These are phyloP conservation scores for Saksenaea oblongispora DNA, from an alignment of 371 early-diverging fungal species.

Conservation along the genomic window DNA sequence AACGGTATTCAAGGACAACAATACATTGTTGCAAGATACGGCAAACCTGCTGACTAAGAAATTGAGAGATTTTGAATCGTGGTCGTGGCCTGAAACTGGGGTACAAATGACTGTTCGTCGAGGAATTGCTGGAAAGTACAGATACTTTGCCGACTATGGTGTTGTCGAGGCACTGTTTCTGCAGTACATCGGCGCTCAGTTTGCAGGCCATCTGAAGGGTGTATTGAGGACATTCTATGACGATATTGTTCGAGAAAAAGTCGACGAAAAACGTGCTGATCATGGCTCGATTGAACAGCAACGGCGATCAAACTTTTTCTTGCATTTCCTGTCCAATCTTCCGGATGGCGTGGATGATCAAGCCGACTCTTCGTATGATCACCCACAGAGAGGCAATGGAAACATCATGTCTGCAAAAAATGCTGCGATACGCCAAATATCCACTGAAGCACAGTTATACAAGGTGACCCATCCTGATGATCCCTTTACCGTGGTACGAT, in stretches of 20 bases:
- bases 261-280: neutral
- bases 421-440: constrained; percentile 2
- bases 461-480: neutral
- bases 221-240: neutral
- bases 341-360: neutral
- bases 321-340: no score
- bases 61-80: constrained; percentile 6
- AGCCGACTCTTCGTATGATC: neutral
- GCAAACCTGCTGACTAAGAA: constrained; percentile 11
- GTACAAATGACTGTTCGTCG: constrained; percentile 13
- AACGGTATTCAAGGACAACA: constrained; percentile 4
- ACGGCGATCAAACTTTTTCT: no score
- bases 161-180: constrained; percentile 16
- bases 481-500: constrained; percentile 15
- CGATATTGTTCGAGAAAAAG: neutral
- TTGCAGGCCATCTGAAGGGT: constrained; percentile 1
- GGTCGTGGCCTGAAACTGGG: constrained; percentile 13
- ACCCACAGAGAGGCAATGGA: neutral
- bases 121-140: constrained; percentile 13
- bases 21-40: constrained; percentile 8
- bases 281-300: neutral
- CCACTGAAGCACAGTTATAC: constrained; percentile 17
- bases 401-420: constrained; percentile 7
- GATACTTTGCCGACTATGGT: constrained; percentile 16
- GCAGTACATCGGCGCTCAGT: constrained; percentile 15